Evolutionary conservation across 495 filamentous ascomycete species (phyloP).

Genomic region (Penicillium cosmopolitanum): DNA sequence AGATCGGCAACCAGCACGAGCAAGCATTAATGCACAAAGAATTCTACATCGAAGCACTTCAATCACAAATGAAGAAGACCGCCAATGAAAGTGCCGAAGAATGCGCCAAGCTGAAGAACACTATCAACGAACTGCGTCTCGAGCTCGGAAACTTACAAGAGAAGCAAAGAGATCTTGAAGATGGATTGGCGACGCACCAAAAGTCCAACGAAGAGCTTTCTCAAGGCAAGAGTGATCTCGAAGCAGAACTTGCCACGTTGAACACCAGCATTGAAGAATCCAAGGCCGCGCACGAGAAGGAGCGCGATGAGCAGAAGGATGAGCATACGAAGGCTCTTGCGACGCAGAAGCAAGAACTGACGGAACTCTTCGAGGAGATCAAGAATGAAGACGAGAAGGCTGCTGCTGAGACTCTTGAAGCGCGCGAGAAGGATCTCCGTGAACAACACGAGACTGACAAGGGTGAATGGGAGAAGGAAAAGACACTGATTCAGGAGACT

Average conservation of each 20-base stretch:
- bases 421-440: conserved; percentile 43
- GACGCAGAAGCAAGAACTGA: conserved; percentile 48
- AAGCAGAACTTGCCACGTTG: conserved; percentile 55
- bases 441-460: conserved; percentile 43
- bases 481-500: conserved; percentile 44
- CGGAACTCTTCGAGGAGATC: conserved; percentile 52
- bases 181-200: conserved; percentile 42
- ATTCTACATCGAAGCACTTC: conserved; percentile 56
- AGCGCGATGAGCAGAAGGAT: conserved; percentile 42
- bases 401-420: conserved; percentile 41
- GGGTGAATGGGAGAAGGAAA: conserved; percentile 49
- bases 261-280: conserved; percentile 51
- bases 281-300: conserved; percentile 39
- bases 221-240: conserved; percentile 42
- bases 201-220: conserved; percentile 47
- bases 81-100: conserved; percentile 55
- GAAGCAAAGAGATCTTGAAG: conserved; percentile 55
- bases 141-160: conserved; percentile 63
- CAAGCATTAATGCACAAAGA: conserved; percentile 55
- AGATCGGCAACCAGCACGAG: conserved; percentile 51
- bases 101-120: conserved; percentile 47
- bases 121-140: conserved; percentile 52
- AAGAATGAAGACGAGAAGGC: conserved; percentile 52
- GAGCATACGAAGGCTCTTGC: conserved; percentile 43
- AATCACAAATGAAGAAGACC: conserved; percentile 56